Evolutionary conservation across 495 filamentous ascomycete genomes (phyloP).

Genomic region (Penicillium canescens): DNA sequence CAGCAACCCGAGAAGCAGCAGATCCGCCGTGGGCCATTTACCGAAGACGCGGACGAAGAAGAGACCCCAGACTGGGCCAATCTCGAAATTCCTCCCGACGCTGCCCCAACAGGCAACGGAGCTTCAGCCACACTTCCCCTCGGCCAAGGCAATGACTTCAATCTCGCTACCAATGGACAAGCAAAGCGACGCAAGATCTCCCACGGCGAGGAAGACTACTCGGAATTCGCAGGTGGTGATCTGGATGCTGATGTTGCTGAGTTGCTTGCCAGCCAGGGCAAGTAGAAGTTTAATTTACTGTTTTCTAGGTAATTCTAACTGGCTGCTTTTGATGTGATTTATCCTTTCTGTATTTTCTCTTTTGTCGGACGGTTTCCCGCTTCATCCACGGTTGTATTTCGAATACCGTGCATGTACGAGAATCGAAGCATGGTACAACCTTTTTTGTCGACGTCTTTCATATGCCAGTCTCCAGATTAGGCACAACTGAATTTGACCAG

Average conservation of each 20-base stretch:
- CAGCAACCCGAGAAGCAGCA: conserved; percentile 25
- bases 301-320: neutral
- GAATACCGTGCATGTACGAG: neutral
- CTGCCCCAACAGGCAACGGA: conserved; percentile 34
- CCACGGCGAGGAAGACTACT: conserved; percentile 68
- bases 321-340: neutral
- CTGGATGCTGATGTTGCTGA: conserved; percentile 85
- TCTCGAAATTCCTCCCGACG: conserved; percentile 27
- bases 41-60: conserved; percentile 24
- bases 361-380: neutral
- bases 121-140: conserved; percentile 48
- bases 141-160: conserved; percentile 27
- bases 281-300: neutral
- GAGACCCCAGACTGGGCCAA: conserved; percentile 25
- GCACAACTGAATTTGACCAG: too few species aligned
- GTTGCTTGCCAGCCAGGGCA: conserved; percentile 63
- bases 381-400: neutral
- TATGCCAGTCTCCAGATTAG: too few species aligned
- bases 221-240: conserved; percentile 65
- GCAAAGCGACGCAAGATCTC: conserved; percentile 76
- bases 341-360: neutral
- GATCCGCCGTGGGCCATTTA: conserved; percentile 17
- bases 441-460: too few species aligned
- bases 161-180: conserved; percentile 37
- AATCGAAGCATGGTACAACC: too few species aligned